Evolutionary conservation across 352 stramenopile genomes (phyloP).

Genomic region (Pythium aquatile): DNA sequence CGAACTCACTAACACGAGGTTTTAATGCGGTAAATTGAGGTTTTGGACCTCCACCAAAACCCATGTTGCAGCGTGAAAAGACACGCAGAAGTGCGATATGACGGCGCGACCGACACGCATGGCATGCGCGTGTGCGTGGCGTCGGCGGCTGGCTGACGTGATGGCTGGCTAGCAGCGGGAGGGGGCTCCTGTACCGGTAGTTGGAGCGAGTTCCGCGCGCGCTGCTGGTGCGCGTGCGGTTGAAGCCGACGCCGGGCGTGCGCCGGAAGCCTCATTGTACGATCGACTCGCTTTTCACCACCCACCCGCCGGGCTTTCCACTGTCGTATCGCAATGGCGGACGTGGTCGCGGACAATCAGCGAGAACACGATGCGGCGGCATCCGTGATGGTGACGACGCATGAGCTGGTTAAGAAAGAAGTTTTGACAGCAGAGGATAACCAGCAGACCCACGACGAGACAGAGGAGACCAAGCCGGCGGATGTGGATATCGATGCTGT

Average conservation of each 20-base stretch:
- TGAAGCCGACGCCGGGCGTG: slow-evolving; percentile 5
- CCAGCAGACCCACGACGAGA: slow-evolving; percentile 22
- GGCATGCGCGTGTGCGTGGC: background rate
- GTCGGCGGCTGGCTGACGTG: background rate
- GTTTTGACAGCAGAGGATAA: slow-evolving; percentile 18
- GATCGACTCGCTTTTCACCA: slow-evolving; percentile 13
- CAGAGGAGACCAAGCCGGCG: background rate
- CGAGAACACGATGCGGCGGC: background rate
- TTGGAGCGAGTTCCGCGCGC: background rate
- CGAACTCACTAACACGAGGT: slow-evolving; percentile 1
- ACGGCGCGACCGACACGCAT: slow-evolving; percentile 21
- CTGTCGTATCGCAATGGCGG: slow-evolving; percentile 16
- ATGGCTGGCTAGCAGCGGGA: slow-evolving; percentile 19
- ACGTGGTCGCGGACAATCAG: slow-evolving; percentile 18
- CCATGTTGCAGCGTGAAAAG: slow-evolving; percentile 9
- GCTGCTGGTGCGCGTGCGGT: slow-evolving; percentile 10
- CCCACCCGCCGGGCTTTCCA: background rate
- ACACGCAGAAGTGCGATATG: slow-evolving; percentile 26
- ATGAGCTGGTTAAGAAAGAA: slow-evolving; percentile 13
- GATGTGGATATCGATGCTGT: slow-evolving; percentile 21
- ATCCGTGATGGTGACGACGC: background rate
- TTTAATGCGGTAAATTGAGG: slow-evolving; percentile 10
- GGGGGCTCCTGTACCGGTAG: background rate
- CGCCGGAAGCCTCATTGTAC: slow-evolving; percentile 10
- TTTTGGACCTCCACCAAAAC: background rate